Evolutionary conservation across 1,284 basidiomycete species (phyloP).

Genomic region (Trichosporon ovoides): DNA sequence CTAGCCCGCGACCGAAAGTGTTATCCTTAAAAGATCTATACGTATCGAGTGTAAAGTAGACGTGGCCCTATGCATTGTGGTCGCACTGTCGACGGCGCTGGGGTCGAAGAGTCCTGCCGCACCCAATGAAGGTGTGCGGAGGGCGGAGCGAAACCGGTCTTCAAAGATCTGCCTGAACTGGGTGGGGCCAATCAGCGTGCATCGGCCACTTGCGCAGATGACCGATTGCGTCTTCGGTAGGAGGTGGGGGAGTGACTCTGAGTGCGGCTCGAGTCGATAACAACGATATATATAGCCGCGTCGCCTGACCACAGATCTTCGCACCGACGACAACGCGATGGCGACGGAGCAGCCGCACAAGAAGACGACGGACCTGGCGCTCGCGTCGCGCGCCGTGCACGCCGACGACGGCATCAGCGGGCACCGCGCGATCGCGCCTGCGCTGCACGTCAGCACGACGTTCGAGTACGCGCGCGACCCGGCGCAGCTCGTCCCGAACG

Average conservation of each 20-base stretch:
- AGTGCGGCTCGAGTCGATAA: too few relatives aligned
- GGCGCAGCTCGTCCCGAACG: constrained; percentile 15
- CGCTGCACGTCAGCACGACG: constrained; percentile 28
- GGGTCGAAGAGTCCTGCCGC: too few relatives aligned
- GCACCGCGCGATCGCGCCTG: constrained; percentile 26
- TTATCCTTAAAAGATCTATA: neutral
- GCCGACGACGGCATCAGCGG: constrained; percentile 22
- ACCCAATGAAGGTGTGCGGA: too few relatives aligned
- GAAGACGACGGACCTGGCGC: neutral
- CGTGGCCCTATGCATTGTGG: neutral
- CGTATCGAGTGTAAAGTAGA: neutral
- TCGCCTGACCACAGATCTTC: too few relatives aligned
- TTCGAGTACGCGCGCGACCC: constrained; percentile 24
- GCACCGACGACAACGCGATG: neutral
- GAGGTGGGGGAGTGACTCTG: too few relatives aligned
- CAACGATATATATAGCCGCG: too few relatives aligned
- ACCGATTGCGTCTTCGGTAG: too few relatives aligned
- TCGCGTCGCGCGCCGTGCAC: constrained; percentile 22
- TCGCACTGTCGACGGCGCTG: too few relatives aligned
- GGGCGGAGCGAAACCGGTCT: too few relatives aligned
- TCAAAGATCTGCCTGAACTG: too few relatives aligned
- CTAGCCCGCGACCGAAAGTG: neutral
- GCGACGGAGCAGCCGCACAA: neutral
- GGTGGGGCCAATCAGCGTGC: too few relatives aligned
- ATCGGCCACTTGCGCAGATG: too few relatives aligned